Conservation (phyloP, 768 basidiomycete species). For the Pulveroboletus sp. region DNA sequence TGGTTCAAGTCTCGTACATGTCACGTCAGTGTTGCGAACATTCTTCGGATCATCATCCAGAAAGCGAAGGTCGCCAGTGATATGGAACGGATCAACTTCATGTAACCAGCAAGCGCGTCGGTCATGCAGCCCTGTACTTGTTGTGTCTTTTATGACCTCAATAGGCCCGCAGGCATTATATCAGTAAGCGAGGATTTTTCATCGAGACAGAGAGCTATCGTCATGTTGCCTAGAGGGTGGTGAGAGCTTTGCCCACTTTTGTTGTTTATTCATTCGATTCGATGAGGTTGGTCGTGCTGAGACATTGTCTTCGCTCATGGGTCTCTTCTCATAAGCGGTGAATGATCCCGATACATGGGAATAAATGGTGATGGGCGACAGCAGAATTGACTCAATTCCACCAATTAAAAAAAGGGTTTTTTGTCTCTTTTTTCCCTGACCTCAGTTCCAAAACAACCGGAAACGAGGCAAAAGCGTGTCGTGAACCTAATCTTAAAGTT, state of each 20-base stretch:
- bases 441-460: conserved; percentile 18
- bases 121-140: no score
- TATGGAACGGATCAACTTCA: conserved; percentile 7
- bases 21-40: background rate
- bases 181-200: no score
- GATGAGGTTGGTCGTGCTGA: no score
- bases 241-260: no score
- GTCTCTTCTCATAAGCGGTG: background rate
- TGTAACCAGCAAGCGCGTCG: background rate
- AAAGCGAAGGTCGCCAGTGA: background rate
- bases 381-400: conserved; percentile 2
- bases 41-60: conserved; percentile 1
- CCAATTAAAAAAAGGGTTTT: background rate
- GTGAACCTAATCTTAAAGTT: conserved; percentile 18
- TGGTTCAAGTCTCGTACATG: background rate
- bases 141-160: no score
- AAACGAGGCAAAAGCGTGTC: conserved; percentile 24
- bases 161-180: no score
- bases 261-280: no score
- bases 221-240: background rate
- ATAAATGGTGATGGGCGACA: background rate
- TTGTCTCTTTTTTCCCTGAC: background rate
- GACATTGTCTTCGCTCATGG: no score
- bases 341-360: background rate
- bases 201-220: background rate